A percentile compares a stretch with the other conserved stretches of the same genome.
These are phyloP conservation scores for Penicillium sumatraense DNA, from an alignment of 2,329 filamentous ascomycete genomes.

Conservation along the genomic window DNA sequence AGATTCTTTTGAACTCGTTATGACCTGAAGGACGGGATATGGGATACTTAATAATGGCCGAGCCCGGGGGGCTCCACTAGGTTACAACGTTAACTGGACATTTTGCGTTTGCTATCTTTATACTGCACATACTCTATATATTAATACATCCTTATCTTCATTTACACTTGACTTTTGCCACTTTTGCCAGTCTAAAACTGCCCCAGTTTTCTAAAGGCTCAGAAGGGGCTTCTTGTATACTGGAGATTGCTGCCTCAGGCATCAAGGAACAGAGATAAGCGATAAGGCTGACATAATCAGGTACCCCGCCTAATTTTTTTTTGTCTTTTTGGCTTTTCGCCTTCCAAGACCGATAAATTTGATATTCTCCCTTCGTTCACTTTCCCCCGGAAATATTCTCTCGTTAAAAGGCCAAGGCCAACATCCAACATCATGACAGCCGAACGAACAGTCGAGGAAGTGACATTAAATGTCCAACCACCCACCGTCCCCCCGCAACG, in stretches of 20 bases:
- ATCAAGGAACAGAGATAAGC: background rate
- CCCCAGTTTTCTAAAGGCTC: too few relatives aligned
- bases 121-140: background rate
- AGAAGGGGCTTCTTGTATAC: too few relatives aligned
- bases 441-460: conserved; percentile 19
- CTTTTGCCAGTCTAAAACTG: background rate
- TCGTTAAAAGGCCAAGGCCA: background rate
- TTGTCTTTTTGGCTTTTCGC: conserved; percentile 15
- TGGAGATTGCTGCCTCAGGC: background rate
- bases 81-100: conserved; percentile 5
- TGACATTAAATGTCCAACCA: conserved; percentile 52
- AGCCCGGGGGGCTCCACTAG: conserved; percentile 5
- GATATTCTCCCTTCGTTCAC: background rate
- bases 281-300: conserved; percentile 20
- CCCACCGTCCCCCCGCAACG: conserved; percentile 61
- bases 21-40: conserved; percentile 15
- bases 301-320: conserved; percentile 5
- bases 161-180: background rate
- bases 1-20: background rate
- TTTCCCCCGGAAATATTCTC: background rate
- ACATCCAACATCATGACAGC: conserved; percentile 14
- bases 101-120: background rate
- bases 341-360: background rate
- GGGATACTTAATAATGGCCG: conserved; percentile 24
- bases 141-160: background rate